Percentiles rank a stretch among this genome's conserved stretches.
Conservation (phyloP, 2,329 filamentous ascomycete genomes). For the Akanthomyces muscarius region DNA sequence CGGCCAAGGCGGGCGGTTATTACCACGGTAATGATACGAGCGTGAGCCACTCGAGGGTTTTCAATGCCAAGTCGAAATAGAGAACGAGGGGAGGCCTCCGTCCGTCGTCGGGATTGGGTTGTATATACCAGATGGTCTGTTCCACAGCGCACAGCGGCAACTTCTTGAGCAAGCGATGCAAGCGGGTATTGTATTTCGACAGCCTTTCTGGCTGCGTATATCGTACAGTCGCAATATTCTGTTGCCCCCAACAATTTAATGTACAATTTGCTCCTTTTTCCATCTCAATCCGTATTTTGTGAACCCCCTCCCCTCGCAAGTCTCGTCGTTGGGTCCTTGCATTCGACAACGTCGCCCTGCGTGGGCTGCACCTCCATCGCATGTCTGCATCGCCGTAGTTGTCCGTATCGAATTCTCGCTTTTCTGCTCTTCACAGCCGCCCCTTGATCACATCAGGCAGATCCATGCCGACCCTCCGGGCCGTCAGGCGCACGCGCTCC, state of each 20-base stretch:
- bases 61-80: background rate
- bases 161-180: background rate
- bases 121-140: background rate
- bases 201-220: background rate
- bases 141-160: background rate
- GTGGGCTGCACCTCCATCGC: too few relatives aligned
- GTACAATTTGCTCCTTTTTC: background rate
- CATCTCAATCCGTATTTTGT: background rate
- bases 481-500: constrained; percentile 78
- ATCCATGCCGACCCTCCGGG: constrained; percentile 85
- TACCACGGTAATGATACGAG: background rate
- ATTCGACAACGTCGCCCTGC: too few relatives aligned
- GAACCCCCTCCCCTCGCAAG: background rate
- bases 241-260: background rate
- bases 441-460: constrained; percentile 61
- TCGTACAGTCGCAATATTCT: constrained; percentile 8
- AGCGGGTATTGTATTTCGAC: constrained; percentile 8
- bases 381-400: too few relatives aligned
- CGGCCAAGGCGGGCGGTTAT: background rate
- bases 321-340: background rate
- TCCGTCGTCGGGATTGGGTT: background rate
- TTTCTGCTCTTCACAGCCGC: background rate
- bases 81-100: too few relatives aligned
- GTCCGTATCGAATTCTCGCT: background rate
- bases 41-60: constrained; percentile 1